phyloP scores from a whole-genome alignment of 2,329 filamentous ascomycete genomes.

The Ascochyta koolunga region DNA sequence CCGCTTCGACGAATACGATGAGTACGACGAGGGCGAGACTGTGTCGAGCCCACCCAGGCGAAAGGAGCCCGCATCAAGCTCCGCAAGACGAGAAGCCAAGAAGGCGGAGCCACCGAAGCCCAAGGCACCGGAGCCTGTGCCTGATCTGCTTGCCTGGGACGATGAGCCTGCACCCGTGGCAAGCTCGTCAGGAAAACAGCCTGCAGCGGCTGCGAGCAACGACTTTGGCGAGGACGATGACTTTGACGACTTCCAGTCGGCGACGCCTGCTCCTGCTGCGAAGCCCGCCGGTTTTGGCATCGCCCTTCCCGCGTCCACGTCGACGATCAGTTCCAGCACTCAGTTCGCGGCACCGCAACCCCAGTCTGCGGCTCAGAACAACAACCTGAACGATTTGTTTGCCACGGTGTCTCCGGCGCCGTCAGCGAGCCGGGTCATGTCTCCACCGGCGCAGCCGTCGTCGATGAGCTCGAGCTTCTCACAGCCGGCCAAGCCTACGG shows the following conservation, averaged over 20 bases:
- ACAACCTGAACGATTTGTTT: conserved; percentile 80
- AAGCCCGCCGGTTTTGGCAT: conserved; percentile 66
- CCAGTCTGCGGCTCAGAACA: conserved; percentile 79
- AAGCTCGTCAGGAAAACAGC: conserved; percentile 53
- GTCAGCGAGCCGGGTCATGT: conserved; percentile 58
- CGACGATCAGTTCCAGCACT: conserved; percentile 60
- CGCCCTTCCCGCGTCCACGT: conserved; percentile 55
- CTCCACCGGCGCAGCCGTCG: conserved; percentile 50
- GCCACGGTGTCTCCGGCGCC: conserved; percentile 79
- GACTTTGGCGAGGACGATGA: conserved; percentile 75
- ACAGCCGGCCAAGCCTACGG: conserved; percentile 62
- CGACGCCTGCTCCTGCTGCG: conserved; percentile 56
- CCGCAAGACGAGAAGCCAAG: conserved; percentile 57
- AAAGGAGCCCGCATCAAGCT: conserved; percentile 52
- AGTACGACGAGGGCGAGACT: conserved; percentile 78
- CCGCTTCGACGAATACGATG: conserved; percentile 95
- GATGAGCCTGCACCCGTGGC: conserved; percentile 66
- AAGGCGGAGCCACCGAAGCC: conserved; percentile 73
- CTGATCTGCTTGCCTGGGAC: conserved; percentile 92
- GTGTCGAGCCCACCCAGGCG: conserved; percentile 58
- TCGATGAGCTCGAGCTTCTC: conserved; percentile 47
- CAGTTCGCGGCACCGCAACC: conserved; percentile 85
- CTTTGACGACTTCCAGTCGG: conserved; percentile 97
- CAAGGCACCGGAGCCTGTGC: conserved; percentile 75
- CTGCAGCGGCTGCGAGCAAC: conserved; percentile 49